Evolutionary conservation across 176 grass and related monocot genomes (phyloP).

Genomic region (Zizania latifolia): DNA sequence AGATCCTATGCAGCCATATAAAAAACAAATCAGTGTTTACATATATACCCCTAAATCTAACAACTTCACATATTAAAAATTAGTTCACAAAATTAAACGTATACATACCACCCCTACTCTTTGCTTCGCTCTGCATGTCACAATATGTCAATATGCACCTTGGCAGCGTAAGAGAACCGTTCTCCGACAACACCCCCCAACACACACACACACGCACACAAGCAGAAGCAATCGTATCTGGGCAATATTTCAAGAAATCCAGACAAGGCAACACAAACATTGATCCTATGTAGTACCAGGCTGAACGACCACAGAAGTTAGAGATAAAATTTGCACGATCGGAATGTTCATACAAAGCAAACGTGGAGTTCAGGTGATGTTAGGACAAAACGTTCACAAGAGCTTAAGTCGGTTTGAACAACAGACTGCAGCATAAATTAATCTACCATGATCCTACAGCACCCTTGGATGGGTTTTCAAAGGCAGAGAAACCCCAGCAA

Average conservation of each 20-base stretch:
- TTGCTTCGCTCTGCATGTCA: too few species aligned
- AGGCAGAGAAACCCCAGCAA: conserved; percentile 68
- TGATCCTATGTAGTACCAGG: neutral
- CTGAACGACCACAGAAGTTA: neutral
- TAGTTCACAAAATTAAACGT: too few species aligned
- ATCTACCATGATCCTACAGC: conserved; percentile 87
- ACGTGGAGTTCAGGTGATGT: conserved; percentile 1
- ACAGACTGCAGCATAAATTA: conserved; percentile 7
- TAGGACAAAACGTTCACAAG: conserved; percentile 11
- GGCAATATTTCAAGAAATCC: neutral
- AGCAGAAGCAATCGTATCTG: too few species aligned
- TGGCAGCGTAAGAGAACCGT: too few species aligned
- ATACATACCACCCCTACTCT: too few species aligned
- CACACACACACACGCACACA: too few species aligned
- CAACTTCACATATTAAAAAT: too few species aligned
- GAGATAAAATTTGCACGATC: neutral
- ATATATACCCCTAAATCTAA: too few species aligned
- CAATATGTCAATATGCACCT: too few species aligned
- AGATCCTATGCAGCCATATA: too few species aligned
- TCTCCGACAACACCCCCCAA: too few species aligned
- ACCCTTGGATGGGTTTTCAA: conserved; percentile 72
- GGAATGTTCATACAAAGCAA: conserved; percentile 39
- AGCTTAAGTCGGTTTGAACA: conserved; percentile 9
- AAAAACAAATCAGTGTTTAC: too few species aligned
- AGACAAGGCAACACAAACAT: neutral